A percentile compares a stretch with the other conserved stretches of the same genome.
Conservation (phyloP, 208 protist species). For the Wallacemonas sp. region DNA sequence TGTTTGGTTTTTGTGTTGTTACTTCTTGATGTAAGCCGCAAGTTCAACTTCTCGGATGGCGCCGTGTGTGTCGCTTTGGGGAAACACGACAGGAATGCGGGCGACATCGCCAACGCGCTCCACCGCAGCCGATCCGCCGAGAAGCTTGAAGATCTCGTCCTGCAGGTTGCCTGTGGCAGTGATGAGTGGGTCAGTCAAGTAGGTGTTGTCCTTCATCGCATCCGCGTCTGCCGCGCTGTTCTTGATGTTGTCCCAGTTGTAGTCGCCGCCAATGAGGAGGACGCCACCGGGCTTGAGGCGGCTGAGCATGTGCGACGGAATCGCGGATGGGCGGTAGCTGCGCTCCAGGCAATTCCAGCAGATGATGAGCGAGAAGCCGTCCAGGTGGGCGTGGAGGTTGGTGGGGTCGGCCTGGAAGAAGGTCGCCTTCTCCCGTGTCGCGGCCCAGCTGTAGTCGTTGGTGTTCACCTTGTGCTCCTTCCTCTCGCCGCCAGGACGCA, state of each 20-base stretch:
- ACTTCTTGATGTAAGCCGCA: constrained; percentile 72
- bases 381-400: constrained; percentile 86
- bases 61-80: constrained; percentile 35
- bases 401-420: constrained; percentile 90
- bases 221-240: constrained; percentile 17
- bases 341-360: constrained; percentile 90
- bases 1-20: background rate
- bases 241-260: constrained; percentile 61
- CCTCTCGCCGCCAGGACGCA: constrained; percentile 27
- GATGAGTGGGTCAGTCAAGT: constrained; percentile 37
- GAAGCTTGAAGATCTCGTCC: constrained; percentile 58
- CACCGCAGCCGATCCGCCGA: constrained; percentile 54
- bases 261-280: constrained; percentile 74
- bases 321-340: constrained; percentile 68
- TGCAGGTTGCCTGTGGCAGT: constrained; percentile 31
- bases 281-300: constrained; percentile 66
- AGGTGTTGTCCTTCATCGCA: constrained; percentile 41
- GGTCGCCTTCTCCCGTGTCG: constrained; percentile 64
- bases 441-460: constrained; percentile 38
- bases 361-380: constrained; percentile 75
- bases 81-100: constrained; percentile 66
- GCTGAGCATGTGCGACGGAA: constrained; percentile 71
- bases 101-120: constrained; percentile 59
- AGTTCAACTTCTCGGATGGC: constrained; percentile 53
- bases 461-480: constrained; percentile 38